Conservation (phyloP, 2,329 filamentous ascomycete species). For the Phyllosticta citribraziliensis region DNA sequence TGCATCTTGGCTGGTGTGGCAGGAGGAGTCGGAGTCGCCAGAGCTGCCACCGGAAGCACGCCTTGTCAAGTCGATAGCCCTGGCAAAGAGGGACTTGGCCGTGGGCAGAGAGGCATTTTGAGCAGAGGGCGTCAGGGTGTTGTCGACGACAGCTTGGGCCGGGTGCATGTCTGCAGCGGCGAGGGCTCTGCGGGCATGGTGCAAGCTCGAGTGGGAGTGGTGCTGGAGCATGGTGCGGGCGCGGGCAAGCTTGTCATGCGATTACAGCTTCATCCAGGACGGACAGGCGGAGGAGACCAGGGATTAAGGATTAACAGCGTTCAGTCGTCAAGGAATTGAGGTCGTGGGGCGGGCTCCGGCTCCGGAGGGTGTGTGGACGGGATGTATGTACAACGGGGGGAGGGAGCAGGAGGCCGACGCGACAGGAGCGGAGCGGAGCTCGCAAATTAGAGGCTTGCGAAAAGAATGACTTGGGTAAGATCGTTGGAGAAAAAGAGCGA, state of each 20-base stretch:
- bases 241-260: conserved; percentile 10
- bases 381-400: not conserved
- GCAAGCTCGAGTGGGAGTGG: conserved; percentile 20
- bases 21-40: not conserved
- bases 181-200: conserved; percentile 19
- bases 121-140: not conserved
- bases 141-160: conserved; percentile 10
- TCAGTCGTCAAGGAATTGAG: conserved; percentile 20
- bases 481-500: not conserved
- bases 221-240: conserved; percentile 22
- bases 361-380: not conserved
- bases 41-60: conserved; percentile 4
- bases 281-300: not conserved
- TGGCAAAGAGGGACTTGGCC: not conserved
- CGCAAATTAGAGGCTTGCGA: conserved; percentile 9
- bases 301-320: conserved; percentile 25
- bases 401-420: not conserved
- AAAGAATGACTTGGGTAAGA: conserved; percentile 12
- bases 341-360: conserved; percentile 1
- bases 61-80: not conserved
- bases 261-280: conserved; percentile 1
- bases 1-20: conserved; percentile 11
- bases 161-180: conserved; percentile 11
- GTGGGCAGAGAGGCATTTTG: not conserved
- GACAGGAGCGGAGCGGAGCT: not conserved